A percentile compares a stretch with the other conserved stretches of the same genome.
Conservation (phyloP, 441 rosid genomes). For the Bocquillonia castaneifolia region DNA sequence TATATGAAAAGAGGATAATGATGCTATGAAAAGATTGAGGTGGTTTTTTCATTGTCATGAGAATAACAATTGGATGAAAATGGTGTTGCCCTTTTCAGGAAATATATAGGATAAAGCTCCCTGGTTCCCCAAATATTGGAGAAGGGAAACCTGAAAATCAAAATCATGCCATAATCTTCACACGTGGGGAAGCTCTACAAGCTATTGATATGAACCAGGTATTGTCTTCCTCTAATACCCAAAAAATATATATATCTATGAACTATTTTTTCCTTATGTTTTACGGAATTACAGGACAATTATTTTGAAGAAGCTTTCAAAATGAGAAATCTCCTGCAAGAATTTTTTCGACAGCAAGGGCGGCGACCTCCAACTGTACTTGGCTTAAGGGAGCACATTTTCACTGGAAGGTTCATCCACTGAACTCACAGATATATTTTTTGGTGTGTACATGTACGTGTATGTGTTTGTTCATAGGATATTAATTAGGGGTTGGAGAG, state of each 20-base stretch:
- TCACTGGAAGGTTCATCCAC: conserved; percentile 79
- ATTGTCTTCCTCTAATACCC: conserved; percentile 23
- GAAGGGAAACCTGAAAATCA: conserved; percentile 99
- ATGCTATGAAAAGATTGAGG: not conserved
- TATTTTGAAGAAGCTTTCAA: conserved; percentile 94
- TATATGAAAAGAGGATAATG: not conserved
- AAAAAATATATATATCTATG: conserved; percentile 6
- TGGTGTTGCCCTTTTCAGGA: conserved; percentile 41
- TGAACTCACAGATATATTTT: conserved; percentile 11
- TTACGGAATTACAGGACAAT: conserved; percentile 60
- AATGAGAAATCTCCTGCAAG: conserved; percentile 96
- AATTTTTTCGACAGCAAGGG: conserved; percentile 69
- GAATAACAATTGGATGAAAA: not conserved
- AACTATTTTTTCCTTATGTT: conserved; percentile 22
- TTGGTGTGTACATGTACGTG: not conserved
- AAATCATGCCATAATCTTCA: conserved; percentile 87
- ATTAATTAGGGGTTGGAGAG: not conserved
- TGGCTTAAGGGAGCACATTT: conserved; percentile 92
- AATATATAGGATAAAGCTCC: conserved; percentile 90
- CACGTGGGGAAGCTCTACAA: conserved; percentile 97
- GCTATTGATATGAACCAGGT: conserved; percentile 99
- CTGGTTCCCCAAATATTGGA: conserved; percentile 92
- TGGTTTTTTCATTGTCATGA: not conserved
- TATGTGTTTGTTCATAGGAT: not conserved
- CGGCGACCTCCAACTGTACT: conserved; percentile 78